Conservation (phyloP, 805 yeast species). For the Nakazawaea molendinolei region DNA sequence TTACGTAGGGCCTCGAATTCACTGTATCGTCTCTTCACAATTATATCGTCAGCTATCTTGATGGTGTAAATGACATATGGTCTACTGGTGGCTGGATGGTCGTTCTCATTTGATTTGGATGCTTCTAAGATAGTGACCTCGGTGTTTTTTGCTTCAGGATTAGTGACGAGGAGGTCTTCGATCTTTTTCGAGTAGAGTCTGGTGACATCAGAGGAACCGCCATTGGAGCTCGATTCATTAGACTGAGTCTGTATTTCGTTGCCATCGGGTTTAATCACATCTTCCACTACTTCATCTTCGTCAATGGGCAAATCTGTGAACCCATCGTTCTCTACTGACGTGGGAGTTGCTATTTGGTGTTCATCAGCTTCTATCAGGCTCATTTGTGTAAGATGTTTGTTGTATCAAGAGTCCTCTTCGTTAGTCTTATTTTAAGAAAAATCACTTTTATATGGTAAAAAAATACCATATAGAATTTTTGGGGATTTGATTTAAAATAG, state of each 20-base stretch:
- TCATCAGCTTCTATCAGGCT: slow-evolving; percentile 10
- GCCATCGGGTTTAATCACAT: background rate
- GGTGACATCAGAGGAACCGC: background rate
- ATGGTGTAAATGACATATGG: slow-evolving; percentile 83
- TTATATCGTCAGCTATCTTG: slow-evolving; percentile 44
- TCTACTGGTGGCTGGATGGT: slow-evolving; percentile 34
- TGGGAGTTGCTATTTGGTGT: slow-evolving; percentile 5
- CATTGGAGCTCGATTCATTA: background rate
- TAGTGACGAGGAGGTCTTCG: slow-evolving; percentile 8
- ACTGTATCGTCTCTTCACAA: slow-evolving; percentile 79
- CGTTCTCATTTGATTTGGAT: slow-evolving; percentile 73
- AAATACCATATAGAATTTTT: no score
- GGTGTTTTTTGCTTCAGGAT: slow-evolving; percentile 9
- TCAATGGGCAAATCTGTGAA: slow-evolving; percentile 8
- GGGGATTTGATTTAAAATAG: no score
- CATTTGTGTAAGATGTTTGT: no score
- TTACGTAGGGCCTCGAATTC: slow-evolving; percentile 85
- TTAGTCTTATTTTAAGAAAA: background rate
- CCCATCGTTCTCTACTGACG: slow-evolving; percentile 1
- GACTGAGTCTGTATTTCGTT: background rate
- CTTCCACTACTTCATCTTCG: slow-evolving; percentile 1
- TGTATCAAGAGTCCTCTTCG: background rate
- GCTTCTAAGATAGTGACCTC: slow-evolving; percentile 59
- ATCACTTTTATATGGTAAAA: no score
- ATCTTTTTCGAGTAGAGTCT: slow-evolving; percentile 8